phyloP scores from a whole-genome alignment of 2,329 filamentous ascomycete species.

The Rutstroemia sp. region DNA sequence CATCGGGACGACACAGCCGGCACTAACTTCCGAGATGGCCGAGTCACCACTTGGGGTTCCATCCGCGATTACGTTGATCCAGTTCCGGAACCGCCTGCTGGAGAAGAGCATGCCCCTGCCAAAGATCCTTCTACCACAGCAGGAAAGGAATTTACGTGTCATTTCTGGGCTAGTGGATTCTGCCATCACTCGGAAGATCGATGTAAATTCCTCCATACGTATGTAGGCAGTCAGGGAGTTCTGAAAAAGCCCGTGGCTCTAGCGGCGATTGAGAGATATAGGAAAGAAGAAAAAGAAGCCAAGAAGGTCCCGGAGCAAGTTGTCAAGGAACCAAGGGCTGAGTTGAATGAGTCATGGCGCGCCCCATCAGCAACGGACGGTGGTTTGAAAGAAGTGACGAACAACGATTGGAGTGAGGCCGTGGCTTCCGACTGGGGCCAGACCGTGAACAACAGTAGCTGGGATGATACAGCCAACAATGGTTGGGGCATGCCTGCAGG shows the following conservation, averaged over 20 bases:
- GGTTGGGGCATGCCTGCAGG: too few species aligned
- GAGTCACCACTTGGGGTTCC: slow-evolving; percentile 14
- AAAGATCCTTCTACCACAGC: background rate
- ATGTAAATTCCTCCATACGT: slow-evolving; percentile 19
- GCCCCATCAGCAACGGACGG: too few species aligned
- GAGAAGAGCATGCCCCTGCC: background rate
- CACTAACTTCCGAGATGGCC: slow-evolving; percentile 18
- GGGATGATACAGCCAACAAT: too few species aligned
- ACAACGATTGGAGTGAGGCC: too few species aligned
- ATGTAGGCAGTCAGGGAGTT: background rate
- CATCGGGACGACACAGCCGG: background rate
- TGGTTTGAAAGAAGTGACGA: too few species aligned
- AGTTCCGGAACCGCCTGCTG: background rate
- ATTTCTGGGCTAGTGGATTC: background rate
- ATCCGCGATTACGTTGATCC: background rate
- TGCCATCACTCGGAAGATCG: background rate
- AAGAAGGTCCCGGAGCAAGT: background rate
- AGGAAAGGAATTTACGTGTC: slow-evolving; percentile 8
- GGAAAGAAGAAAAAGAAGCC: background rate
- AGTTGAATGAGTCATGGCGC: too few species aligned
- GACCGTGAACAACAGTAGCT: too few species aligned
- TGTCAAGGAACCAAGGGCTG: too few species aligned
- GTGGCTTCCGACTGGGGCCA: too few species aligned
- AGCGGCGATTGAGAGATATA: background rate
- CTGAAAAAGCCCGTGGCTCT: background rate